Percentiles rank a stretch among this genome's conserved stretches.
Conservation (phyloP, 768 basidiomycete genomes). For the Tubosaeta sp. region DNA sequence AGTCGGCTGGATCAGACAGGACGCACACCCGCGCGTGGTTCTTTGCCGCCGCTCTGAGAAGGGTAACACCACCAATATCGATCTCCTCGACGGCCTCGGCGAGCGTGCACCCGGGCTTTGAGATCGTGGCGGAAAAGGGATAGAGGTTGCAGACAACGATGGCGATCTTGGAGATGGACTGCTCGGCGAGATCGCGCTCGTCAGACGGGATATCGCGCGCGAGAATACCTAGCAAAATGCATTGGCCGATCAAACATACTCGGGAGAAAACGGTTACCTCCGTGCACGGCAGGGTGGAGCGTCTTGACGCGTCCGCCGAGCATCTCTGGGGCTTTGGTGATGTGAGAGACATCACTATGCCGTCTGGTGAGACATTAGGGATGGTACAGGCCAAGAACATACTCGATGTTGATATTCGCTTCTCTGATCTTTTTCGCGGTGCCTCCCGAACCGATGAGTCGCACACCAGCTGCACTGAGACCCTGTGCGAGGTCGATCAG, state of each 20-base stretch:
- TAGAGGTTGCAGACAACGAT: slow-evolving; percentile 99
- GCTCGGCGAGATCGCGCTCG: slow-evolving; percentile 75
- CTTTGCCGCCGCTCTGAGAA: slow-evolving; percentile 96
- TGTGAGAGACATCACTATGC: slow-evolving; percentile 88
- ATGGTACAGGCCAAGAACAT: slow-evolving; percentile 32
- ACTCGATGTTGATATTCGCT: slow-evolving; percentile 88
- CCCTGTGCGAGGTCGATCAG: slow-evolving; percentile 85
- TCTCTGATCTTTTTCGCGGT: slow-evolving; percentile 98
- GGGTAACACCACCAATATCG: slow-evolving; percentile 97
- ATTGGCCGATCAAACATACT: background rate
- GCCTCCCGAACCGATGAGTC: slow-evolving; percentile 91
- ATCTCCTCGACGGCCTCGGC: slow-evolving; percentile 95
- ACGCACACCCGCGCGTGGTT: slow-evolving; percentile 93
- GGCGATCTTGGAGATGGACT: slow-evolving; percentile 86
- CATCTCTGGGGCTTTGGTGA: slow-evolving; percentile 99
- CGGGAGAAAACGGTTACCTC: slow-evolving; percentile 51
- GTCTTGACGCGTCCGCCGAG: slow-evolving; percentile 98
- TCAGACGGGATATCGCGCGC: slow-evolving; percentile 91
- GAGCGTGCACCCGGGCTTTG: slow-evolving; percentile 84
- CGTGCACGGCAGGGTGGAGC: slow-evolving; percentile 95
- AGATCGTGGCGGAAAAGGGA: slow-evolving; percentile 90
- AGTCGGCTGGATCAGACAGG: slow-evolving; percentile 86
- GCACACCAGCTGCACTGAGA: slow-evolving; percentile 77
- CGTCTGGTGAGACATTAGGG: slow-evolving; percentile 6
- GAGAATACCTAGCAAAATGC: slow-evolving; percentile 67